phyloP scores from a whole-genome alignment of 139 green algal genomes.

The Chlamydomonas sp. region DNA sequence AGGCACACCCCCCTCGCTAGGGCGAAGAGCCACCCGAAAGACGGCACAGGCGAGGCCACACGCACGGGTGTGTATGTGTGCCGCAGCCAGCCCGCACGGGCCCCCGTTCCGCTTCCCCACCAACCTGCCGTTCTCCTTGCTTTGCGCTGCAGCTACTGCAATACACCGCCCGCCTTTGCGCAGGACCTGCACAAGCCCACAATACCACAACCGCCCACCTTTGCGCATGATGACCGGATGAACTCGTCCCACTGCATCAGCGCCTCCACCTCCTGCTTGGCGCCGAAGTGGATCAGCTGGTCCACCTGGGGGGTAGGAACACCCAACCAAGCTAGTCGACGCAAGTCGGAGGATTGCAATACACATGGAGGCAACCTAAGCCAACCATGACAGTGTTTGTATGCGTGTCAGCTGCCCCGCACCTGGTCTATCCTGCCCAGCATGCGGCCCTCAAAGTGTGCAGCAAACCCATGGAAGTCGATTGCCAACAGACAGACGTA shows the following conservation, averaged over 20 bases:
- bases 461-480: not conserved
- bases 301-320: slow-evolving; percentile 76
- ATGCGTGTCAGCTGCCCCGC: not conserved
- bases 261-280: slow-evolving; percentile 60
- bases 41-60: not conserved
- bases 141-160: no score
- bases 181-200: no score
- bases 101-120: not conserved
- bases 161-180: not conserved
- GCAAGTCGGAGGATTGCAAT: no score
- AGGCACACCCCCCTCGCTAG: no score
- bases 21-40: not conserved
- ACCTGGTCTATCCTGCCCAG: not conserved
- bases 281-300: slow-evolving; percentile 83
- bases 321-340: no score
- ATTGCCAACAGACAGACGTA: not conserved
- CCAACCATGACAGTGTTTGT: no score
- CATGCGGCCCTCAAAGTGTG: not conserved
- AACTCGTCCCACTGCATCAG: slow-evolving; percentile 86
- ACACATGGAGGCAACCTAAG: no score
- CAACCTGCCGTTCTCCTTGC: not conserved
- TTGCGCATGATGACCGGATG: slow-evolving; percentile 50
- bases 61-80: not conserved
- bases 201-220: not conserved
- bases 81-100: not conserved